Evolutionary conservation across 192 early-diverging fungal species (phyloP), one percentile per base, ranked within the genome.

Genomic region (Radiomyces spectabilis): DNA sequence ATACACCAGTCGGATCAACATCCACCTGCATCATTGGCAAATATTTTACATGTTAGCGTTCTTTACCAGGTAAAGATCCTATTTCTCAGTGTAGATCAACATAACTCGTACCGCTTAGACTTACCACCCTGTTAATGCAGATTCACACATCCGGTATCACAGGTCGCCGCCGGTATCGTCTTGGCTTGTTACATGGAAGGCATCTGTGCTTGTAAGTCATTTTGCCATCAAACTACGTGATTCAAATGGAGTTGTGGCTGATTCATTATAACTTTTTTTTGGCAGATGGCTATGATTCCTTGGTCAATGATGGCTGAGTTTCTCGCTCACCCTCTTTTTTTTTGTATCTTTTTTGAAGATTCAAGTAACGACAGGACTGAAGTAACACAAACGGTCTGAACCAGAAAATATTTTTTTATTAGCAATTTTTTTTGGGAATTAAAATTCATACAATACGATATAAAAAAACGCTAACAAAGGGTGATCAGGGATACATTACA

Each of bases 11-110:
- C 53, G 49, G 8, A 63, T 66, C 10, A 24, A 43, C n/a, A 59
- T 87, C 35, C 87, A 91, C 59, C 56, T 85, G 39, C 88, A 91
- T 59, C 88, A 91, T 53, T 91, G 88, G 88, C 84, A 87, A 55
- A 79, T 91, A 27, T 91, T 91, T 56, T 91, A 89, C 66, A 74
- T 71, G 8, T 64, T 91, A 13, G 85, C 85, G 1, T 91, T 87
- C 49, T 91, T 89, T 53, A 89, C 87, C 13, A 39, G 57, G 64
- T 66, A 55, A 24, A 13, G 41, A 9, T 35, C 6, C 5, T 35
- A 35, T 35, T 35, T 13, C 13, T 35, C 13, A 5, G 6, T n/a
- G n/a, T n/a, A n/a, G n/a, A n/a, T n/a, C n/a, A n/a, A n/a, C n/a
- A n/a, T n/a, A n/a, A n/a, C n/a, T n/a, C n/a, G n/a, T n/a, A n/a